A percentile compares a stretch with the other conserved stretches of the same genome.
phyloP scores from a whole-genome alignment of 2,329 filamentous ascomycete species.

The Cordyceps javanica region DNA sequence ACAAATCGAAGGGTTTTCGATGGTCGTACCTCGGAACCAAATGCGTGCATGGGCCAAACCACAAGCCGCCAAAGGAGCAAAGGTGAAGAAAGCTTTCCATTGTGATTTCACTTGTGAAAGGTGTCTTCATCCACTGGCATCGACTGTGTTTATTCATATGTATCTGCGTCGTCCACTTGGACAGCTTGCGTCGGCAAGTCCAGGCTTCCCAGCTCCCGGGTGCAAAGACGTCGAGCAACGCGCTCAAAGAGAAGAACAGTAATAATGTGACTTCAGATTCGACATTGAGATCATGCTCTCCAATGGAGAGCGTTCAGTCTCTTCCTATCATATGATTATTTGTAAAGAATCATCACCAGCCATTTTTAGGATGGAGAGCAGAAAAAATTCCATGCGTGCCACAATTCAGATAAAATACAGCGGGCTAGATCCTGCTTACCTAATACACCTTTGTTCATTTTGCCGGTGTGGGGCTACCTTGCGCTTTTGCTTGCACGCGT shows the following conservation, averaged over 20 bases:
- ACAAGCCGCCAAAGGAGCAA: too few relatives aligned
- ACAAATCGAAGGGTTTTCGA: background rate
- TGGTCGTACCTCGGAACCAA: too few relatives aligned
- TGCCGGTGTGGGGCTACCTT: background rate
- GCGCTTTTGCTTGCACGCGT: background rate
- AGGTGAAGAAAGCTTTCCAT: too few relatives aligned
- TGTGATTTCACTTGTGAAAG: too few relatives aligned
- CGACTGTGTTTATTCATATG: background rate
- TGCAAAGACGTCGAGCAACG: background rate
- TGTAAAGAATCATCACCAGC: conserved; percentile 57
- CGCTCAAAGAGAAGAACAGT: background rate
- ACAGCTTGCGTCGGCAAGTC: background rate
- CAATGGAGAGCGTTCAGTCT: conserved; percentile 53
- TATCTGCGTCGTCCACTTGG: background rate
- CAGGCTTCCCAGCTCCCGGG: background rate
- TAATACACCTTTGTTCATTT: conserved; percentile 12
- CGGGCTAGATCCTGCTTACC: conserved; percentile 18
- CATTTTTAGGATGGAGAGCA: conserved; percentile 30
- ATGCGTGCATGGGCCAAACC: too few relatives aligned
- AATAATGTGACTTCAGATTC: conserved; percentile 51
- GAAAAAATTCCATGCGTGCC: conserved; percentile 19
- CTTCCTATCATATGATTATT: conserved; percentile 60
- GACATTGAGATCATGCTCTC: conserved; percentile 56
- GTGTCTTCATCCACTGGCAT: background rate
- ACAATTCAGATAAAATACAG: conserved; percentile 18